phyloP scores from a whole-genome alignment of 148 eudicot species.

The Limonium bicolor region DNA sequence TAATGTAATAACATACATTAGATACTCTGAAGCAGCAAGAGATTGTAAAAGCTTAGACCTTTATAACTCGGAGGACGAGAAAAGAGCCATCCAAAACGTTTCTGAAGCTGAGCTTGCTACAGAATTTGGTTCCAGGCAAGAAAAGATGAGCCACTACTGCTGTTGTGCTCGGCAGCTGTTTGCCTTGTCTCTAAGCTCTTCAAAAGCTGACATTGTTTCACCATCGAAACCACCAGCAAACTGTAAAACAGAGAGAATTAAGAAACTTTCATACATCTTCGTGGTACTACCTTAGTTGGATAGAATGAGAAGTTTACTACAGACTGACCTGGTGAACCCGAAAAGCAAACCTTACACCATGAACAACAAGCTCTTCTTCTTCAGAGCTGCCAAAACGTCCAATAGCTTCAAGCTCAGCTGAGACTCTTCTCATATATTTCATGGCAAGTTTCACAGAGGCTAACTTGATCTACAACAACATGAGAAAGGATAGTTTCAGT shows the following conservation, averaged over 20 bases:
- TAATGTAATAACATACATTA: too few species aligned
- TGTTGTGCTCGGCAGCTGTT: constrained; percentile 45
- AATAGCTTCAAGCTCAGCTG: constrained; percentile 72
- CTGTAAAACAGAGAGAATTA: constrained; percentile 11
- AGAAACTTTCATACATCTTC: background rate
- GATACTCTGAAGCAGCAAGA: too few species aligned
- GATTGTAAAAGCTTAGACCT: too few species aligned
- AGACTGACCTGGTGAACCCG: constrained; percentile 83
- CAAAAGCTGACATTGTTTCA: constrained; percentile 92
- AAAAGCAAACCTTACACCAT: constrained; percentile 90
- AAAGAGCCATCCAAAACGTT: too few species aligned
- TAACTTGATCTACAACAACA: constrained; percentile 57
- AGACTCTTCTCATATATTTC: constrained; percentile 94
- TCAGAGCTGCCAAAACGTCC: constrained; percentile 61
- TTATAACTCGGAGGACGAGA: too few species aligned
- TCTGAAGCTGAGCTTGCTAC: constrained; percentile 88
- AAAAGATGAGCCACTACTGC: constrained; percentile 37
- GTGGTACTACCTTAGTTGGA: background rate
- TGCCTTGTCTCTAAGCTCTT: constrained; percentile 89
- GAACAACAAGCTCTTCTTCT: constrained; percentile 89
- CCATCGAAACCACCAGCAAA: constrained; percentile 98
- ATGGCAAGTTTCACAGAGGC: constrained; percentile 89
- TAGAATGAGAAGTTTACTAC: background rate
- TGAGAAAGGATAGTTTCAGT: background rate
- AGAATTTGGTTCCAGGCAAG: constrained; percentile 32